Evolutionary conservation across 768 basidiomycete genomes (phyloP).

Genomic region (Strobilomyces confusus): DNA sequence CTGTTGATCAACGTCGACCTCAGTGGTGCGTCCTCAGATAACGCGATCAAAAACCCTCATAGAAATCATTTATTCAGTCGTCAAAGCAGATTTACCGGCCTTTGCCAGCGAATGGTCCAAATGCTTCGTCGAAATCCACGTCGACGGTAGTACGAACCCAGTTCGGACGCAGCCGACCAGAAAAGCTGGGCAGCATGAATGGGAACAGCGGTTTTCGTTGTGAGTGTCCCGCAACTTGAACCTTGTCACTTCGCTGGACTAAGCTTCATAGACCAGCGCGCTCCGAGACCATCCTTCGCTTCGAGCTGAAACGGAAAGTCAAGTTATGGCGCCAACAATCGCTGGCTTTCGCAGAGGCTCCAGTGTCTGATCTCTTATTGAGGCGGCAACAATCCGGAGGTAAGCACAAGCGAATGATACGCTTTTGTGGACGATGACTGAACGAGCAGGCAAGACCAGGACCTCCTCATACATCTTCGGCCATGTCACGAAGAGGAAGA

Average conservation of each 20-base stretch:
- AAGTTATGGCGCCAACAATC: conserved; percentile 9
- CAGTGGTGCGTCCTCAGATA: conserved; percentile 8
- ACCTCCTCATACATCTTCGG: conserved; percentile 16
- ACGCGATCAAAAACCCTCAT: neutral
- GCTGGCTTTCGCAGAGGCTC: conserved; percentile 14
- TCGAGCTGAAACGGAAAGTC: conserved; percentile 24
- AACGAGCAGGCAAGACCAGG: conserved; percentile 11
- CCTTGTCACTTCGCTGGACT: neutral
- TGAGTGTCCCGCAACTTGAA: conserved; percentile 1
- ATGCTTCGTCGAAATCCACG: conserved; percentile 20
- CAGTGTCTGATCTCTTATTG: conserved; percentile 17
- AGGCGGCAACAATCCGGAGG: conserved; percentile 9
- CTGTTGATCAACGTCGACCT: conserved; percentile 27
- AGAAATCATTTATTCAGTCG: conserved; percentile 5
- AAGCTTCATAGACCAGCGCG: conserved; percentile 11
- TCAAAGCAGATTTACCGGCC: conserved; percentile 23
- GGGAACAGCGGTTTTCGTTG: conserved; percentile 23
- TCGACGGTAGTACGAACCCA: conserved; percentile 14
- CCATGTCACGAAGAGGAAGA: conserved; percentile 4
- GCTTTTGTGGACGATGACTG: neutral
- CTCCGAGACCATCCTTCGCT: conserved; percentile 18
- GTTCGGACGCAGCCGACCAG: conserved; percentile 16
- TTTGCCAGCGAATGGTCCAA: conserved; percentile 21
- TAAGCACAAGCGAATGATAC: neutral
- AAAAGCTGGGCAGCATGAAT: conserved; percentile 16